A percentile compares a stretch with the other conserved stretches of the same genome.
phyloP scores from a whole-genome alignment of 140 eudicot genomes.

The Oenanthe javanica region DNA sequence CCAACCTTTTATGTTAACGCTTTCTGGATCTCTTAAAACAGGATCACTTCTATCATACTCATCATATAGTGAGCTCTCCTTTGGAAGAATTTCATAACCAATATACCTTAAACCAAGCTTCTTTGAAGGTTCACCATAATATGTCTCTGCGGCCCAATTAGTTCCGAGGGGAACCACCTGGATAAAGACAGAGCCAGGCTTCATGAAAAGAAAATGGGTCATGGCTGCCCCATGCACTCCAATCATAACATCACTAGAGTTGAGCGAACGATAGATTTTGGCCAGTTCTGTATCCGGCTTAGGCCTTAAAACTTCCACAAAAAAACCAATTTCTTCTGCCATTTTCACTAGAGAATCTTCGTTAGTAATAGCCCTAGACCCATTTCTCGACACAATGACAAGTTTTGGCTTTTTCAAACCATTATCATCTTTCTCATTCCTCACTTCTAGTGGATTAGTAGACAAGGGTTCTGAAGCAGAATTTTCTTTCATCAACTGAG shows the following conservation, averaged over 20 bases:
- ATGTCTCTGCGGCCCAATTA: conserved; percentile 86
- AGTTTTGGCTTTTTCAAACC: conserved; percentile 48
- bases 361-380: conserved; percentile 74
- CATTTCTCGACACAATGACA: conserved; percentile 61
- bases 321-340: conserved; percentile 63
- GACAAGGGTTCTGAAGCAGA: neutral
- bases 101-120: conserved; percentile 66
- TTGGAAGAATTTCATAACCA: conserved; percentile 63
- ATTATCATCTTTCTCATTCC: neutral
- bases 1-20: conserved; percentile 76
- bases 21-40: conserved; percentile 51
- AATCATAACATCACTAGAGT: conserved; percentile 78
- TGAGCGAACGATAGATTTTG: conserved; percentile 49
- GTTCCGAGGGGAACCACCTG: conserved; percentile 88
- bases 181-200: conserved; percentile 69
- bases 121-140: conserved; percentile 67
- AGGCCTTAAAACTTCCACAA: conserved; percentile 59
- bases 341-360: conserved; percentile 51
- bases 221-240: conserved; percentile 97
- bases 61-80: conserved; percentile 75
- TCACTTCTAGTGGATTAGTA: neutral
- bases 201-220: conserved; percentile 88
- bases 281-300: conserved; percentile 58
- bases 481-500: conserved; percentile 2
- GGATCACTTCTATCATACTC: conserved; percentile 52